Evolutionary conservation across 306 rosid species (phyloP), one percentile per base, ranked within the genome.

Genomic region (Alnus rubra): DNA sequence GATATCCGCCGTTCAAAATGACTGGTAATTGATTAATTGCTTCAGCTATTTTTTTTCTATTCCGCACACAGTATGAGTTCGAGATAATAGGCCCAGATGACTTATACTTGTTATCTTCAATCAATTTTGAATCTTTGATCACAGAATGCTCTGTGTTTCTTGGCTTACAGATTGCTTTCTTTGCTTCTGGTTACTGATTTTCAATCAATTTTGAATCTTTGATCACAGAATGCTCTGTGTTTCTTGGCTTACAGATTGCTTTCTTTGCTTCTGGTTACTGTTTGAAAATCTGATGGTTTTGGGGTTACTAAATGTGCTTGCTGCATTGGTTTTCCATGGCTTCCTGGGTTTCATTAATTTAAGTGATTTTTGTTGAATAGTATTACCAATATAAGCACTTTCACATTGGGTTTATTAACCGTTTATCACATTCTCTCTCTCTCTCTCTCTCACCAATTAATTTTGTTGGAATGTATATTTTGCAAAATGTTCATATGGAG

Each of bases 1-100:
- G 59, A 74, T 90, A 54, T 87, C 92, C 56, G 82, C 91, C 69
- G 42, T 94, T 49, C 97, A 94, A 84, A 88, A 89, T 30, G 97
- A 94, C 87, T 88, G 98, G 97, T 92, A 81, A 78, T 54, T 19
- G 19, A 47, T 50, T 45, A 53, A 8, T 64, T 6, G 48, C 19
- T 9, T 33, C 10, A 4, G 10, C 6, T 64, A 5, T 44, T 48
- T 23, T 23, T 78, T 50, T 4, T 71, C 3, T n/a, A n/a, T 37
- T 48, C 53, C 58, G 37, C 1, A 8, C 35, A 7, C 10, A 7
- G 3, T 58, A 8, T 58, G 9, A 19, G 64, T 23, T 19, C 13
- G 0, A 62, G 15, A 33, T 23, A 62, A 31, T 42, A 18, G 33
- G 23, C 31, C 49, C 51, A 42, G 44, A 67, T 42, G 23, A 16